Evolutionary conservation across 2,329 filamentous ascomycete genomes (phyloP).

Genomic region (Thyridium curvatum): DNA sequence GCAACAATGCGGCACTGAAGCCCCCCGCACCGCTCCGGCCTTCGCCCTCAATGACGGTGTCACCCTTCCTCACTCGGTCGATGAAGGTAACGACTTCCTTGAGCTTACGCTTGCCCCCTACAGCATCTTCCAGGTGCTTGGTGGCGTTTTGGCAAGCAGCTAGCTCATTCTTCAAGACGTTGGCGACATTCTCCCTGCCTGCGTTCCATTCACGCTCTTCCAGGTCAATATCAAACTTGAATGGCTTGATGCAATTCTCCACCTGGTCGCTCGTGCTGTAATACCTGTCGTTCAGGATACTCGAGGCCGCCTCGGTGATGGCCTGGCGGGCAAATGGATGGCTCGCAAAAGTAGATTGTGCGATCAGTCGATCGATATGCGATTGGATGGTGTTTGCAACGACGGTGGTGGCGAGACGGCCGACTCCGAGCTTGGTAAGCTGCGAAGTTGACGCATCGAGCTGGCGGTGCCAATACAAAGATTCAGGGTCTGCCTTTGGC

Average conservation of each 20-base stretch:
- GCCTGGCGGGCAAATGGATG: slow-evolving; percentile 90
- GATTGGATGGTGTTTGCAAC: slow-evolving; percentile 82
- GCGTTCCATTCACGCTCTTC: slow-evolving; percentile 84
- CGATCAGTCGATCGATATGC: slow-evolving; percentile 73
- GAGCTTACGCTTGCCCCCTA: slow-evolving; percentile 79
- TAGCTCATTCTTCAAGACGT: slow-evolving; percentile 81
- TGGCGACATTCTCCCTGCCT: slow-evolving; percentile 75
- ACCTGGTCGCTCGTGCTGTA: slow-evolving; percentile 98
- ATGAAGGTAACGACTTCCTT: slow-evolving; percentile 88
- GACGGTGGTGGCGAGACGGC: slow-evolving; percentile 84
- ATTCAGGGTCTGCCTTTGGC: slow-evolving; percentile 77
- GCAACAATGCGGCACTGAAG: slow-evolving; percentile 81
- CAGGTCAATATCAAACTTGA: slow-evolving; percentile 96
- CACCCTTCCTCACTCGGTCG: slow-evolving; percentile 81
- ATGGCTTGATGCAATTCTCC: slow-evolving; percentile 98
- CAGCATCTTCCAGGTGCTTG: slow-evolving; percentile 65
- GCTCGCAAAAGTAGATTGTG: slow-evolving; percentile 74
- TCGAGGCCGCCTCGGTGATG: slow-evolving; percentile 86
- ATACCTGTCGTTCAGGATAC: slow-evolving; percentile 87
- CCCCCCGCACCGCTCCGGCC: slow-evolving; percentile 82
- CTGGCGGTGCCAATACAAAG: slow-evolving; percentile 88
- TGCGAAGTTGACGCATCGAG: slow-evolving; percentile 87
- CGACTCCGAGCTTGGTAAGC: slow-evolving; percentile 89
- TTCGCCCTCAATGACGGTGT: slow-evolving; percentile 79
- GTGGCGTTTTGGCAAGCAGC: slow-evolving; percentile 75